Conservation (phyloP, 768 basidiomycete genomes). For the Daedalea quercina region DNA sequence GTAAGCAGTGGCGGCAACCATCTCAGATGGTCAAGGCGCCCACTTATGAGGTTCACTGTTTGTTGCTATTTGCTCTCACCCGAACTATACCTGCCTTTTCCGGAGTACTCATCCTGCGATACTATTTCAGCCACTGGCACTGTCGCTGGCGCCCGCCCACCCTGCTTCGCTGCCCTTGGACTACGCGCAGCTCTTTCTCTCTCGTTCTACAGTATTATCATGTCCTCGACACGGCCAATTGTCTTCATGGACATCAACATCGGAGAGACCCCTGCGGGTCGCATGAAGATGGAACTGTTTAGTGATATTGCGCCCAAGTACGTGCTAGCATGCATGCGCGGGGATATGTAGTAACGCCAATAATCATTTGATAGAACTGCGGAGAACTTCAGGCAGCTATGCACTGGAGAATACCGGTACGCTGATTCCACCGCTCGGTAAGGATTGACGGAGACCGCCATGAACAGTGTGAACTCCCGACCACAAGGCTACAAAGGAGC, state of each 20-base stretch:
- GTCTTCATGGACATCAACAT: slow-evolving; percentile 98
- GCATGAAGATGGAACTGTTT: slow-evolving; percentile 97
- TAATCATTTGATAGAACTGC: slow-evolving; percentile 61
- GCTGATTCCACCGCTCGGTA: neutral
- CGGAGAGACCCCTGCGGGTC: slow-evolving; percentile 91
- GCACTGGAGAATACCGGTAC: slow-evolving; percentile 93
- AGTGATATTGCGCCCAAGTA: slow-evolving; percentile 96
- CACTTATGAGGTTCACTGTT: neutral
- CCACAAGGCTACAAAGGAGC: slow-evolving; percentile 90
- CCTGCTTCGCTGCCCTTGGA: too few species aligned
- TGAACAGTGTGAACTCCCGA: slow-evolving; percentile 64
- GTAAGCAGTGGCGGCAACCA: too few species aligned
- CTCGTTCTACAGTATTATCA: too few species aligned
- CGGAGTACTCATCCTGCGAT: neutral
- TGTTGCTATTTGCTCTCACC: neutral
- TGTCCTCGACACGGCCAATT: slow-evolving; percentile 62
- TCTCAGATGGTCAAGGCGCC: too few species aligned
- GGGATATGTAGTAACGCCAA: neutral
- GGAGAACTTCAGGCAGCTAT: slow-evolving; percentile 96
- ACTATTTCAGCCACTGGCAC: neutral
- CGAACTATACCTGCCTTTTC: neutral
- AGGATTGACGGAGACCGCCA: neutral
- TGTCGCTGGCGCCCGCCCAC: neutral
- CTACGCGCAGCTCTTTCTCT: too few species aligned
- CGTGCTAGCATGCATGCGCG: slow-evolving; percentile 21